Base-by-base conservation (phyloP, 805 yeast genomes). In the Yarrowia sp. region DNA sequence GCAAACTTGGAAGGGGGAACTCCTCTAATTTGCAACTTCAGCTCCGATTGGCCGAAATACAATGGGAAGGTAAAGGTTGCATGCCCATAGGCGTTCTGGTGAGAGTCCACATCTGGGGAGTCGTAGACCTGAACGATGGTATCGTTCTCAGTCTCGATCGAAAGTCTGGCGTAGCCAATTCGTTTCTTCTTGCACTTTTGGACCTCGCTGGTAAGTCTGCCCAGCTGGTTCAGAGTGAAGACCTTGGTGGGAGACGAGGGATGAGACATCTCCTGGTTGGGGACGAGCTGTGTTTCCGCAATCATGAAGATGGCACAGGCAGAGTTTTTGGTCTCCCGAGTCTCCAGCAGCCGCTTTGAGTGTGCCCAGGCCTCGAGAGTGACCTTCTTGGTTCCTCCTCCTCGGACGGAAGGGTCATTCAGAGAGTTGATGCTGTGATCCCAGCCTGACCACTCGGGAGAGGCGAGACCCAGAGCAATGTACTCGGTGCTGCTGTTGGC, bases 301-400 rank as follows among this genome's bases (percentile, higher is more conserved):
- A 51, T 35, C 58, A 51, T 51, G 42, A 51, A 51, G 24, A 51
- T 51, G 24, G 58, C 42, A 22, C 42, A 51, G 24, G 58, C 10
- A 4, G 42, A 4, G 58, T 35, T 51, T 24, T 51, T 51, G 24
- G 58, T 35, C 35, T 33, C 42, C 12, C 58, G 10, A 5, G 32
- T 24, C 16, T 33, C 58, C 22, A 51, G 32, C 3, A 51, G 58
- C 2, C 58, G 41, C 12, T 35, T 33, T 13, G 58, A 14, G 14
- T 51, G 58, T 1, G 42, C 22, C 58, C 58, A 51, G 18, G 58
- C 58, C 31, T 51, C 58, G 6, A 33, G 36, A 24, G 42, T 51
- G 19, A 51, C 58, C 36, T 51, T 51, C 14, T 51, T 51, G 24
- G 29, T 33, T n/a, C 58, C 58, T 3, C 58, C 42, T 33, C 58